Base-by-base conservation (phyloP, 306 rosid species). In the Vigna trinervia region DNA sequence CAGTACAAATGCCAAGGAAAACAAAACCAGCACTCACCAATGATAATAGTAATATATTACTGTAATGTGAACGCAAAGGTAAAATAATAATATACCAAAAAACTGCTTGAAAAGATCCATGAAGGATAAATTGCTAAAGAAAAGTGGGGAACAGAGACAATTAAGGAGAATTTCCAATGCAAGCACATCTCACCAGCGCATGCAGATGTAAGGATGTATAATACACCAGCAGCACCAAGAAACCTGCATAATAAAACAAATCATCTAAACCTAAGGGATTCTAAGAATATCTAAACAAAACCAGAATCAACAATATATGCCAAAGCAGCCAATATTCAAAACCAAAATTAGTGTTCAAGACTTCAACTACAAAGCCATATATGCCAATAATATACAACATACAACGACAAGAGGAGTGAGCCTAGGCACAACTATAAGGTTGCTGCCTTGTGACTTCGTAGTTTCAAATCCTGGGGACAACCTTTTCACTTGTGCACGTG, bases 211-310 rank as follows among this genome's bases (percentile, higher is more conserved):
- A 58, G 75, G 75, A 73, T 70, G 81, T 61, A 77, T 28, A 65
- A 82, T 62, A 88, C 80, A 81, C 73, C 85, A 45, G 67, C 89
- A 81, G 88, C 84, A 67, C 69, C 80, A 59, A 85, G 69, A 78
- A 63, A 90, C 92, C 96, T 88, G 90, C 96, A 90, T 85, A 63
- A 63, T 34, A 63, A 17, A 63, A 39, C 38, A 38, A 26, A 38
- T 15, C 68, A 66, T 73, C 89, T 83, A 85, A 83, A 84, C 87
- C 89, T 81, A 82, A 53, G 70, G 46, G 86, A 76, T 81, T 43
- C 88, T 80, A 64, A 54, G 65, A 66, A 72, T 72, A 63, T 51
- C 61, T 80, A 63, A 41, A 65, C 32, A 67, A 74, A 83, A 51
- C 28, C 48, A 78, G 72, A 64, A 73, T 80, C 12, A 63, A 43